A percentile compares a stretch with the other conserved stretches of the same genome.
phyloP scores from a whole-genome alignment of 345 rosid species.

The Brassica cretica region DNA sequence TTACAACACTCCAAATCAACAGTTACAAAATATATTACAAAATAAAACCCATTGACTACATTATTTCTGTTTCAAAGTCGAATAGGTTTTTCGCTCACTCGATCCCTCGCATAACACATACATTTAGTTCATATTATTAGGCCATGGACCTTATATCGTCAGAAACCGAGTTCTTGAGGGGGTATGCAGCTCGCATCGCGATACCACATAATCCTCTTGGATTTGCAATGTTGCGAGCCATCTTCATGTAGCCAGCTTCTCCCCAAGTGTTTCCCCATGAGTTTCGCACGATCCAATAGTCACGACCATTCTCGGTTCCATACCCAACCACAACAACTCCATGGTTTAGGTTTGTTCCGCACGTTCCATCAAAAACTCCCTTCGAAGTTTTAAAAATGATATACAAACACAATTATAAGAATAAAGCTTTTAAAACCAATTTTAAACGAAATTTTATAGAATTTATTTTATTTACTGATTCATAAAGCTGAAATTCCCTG shows the following conservation, averaged over 20 bases:
- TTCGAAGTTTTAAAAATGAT: not conserved
- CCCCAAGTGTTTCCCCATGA: not conserved
- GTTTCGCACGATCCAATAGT: not conserved
- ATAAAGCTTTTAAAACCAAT: not conserved
- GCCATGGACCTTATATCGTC: not conserved
- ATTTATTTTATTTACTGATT: slow-evolving; percentile 46
- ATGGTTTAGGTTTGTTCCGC: not conserved
- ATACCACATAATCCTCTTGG: not conserved
- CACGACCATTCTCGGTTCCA: not conserved
- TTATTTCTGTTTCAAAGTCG: slow-evolving; percentile 14
- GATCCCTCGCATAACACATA: not conserved
- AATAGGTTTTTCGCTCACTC: not conserved
- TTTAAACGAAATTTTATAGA: not conserved
- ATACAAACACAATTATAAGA: not conserved
- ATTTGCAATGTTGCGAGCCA: not conserved
- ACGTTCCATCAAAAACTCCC: not conserved
- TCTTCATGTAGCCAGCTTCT: not conserved
- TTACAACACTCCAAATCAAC: not conserved
- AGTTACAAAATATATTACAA: not conserved
- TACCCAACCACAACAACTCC: not conserved
- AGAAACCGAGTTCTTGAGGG: not conserved
- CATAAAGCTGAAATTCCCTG: slow-evolving; percentile 71
- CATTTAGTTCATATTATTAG: not conserved
- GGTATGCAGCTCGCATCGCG: not conserved
- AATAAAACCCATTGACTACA: not conserved